Conservation (phyloP, 164 flowering plant species). For the Kingdonia uniflora region DNA sequence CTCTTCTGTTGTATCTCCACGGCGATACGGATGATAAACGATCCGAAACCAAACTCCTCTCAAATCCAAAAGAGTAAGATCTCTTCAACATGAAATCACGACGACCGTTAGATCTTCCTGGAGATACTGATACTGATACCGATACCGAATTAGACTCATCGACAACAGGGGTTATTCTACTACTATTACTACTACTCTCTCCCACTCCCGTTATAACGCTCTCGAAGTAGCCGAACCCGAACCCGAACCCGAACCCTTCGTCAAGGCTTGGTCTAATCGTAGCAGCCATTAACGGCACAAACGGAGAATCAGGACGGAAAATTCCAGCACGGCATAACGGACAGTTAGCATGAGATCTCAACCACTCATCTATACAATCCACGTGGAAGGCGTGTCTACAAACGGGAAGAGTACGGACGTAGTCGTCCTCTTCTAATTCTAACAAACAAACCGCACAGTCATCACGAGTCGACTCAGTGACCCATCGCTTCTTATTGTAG, state of each 20-base stretch:
- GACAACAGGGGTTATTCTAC: too few relatives aligned
- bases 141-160: too few relatives aligned
- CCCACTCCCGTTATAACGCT: conserved; percentile 3
- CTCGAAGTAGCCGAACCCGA: too few relatives aligned
- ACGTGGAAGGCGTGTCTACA: conserved; percentile 87
- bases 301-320: conserved; percentile 57
- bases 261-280: conserved; percentile 77
- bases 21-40: conserved; percentile 64
- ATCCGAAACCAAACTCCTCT: conserved; percentile 56
- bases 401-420: conserved; percentile 75
- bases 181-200: too few relatives aligned
- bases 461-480: conserved; percentile 18
- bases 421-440: conserved; percentile 78
- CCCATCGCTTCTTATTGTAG: conserved; percentile 20
- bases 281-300: conserved; percentile 77
- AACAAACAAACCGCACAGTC: conserved; percentile 93
- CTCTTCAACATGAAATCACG: conserved; percentile 55
- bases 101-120: too few relatives aligned
- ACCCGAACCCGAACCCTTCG: too few relatives aligned
- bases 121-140: too few relatives aligned
- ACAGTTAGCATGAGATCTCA: conserved; percentile 86
- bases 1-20: conserved; percentile 51
- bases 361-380: conserved; percentile 93
- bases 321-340: conserved; percentile 90
- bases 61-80: conserved; percentile 92